These are phyloP conservation scores for Yamadazyma sp. DNA, from an alignment of 805 yeast species.

Conservation along the genomic window DNA sequence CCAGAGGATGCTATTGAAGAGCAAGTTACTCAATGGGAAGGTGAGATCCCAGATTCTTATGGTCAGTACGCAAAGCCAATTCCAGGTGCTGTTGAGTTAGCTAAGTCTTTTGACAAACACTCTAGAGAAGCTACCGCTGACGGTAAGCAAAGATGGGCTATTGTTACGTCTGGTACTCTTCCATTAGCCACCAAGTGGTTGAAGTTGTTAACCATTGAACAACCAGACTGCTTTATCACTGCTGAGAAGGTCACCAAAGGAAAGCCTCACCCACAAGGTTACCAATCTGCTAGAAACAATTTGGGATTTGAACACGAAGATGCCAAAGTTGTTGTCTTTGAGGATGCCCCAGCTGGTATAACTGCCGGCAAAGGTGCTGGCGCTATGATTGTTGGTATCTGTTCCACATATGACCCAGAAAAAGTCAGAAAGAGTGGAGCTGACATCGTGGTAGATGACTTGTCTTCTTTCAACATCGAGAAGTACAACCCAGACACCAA, in stretches of 20 bases:
- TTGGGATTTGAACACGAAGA: conserved; percentile 38
- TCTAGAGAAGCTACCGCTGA: conserved; percentile 45
- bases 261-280: conserved; percentile 87
- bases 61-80: conserved; percentile 74
- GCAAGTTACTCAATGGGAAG: conserved; percentile 66
- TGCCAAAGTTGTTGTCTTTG: conserved; percentile 64
- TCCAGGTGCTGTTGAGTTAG: conserved; percentile 70
- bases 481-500: conserved; percentile 48
- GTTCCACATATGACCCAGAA: conserved; percentile 72
- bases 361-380: conserved; percentile 83
- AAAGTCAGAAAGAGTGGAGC: conserved; percentile 76
- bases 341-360: conserved; percentile 89
- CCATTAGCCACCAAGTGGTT: conserved; percentile 81
- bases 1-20: conserved; percentile 71
- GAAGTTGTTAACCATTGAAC: conserved; percentile 53
- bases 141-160: conserved; percentile 68
- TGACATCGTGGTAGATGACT: conserved; percentile 75
- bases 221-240: conserved; percentile 77
- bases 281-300: conserved; percentile 55
- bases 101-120: conserved; percentile 49
- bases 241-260: conserved; percentile 79
- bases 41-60: conserved; percentile 66
- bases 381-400: conserved; percentile 78
- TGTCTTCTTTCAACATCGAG: conserved; percentile 59
- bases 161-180: conserved; percentile 81